These are phyloP conservation scores for Fusarium azukiicola DNA, from an alignment of 2,329 filamentous ascomycete species.

Conservation along the genomic window DNA sequence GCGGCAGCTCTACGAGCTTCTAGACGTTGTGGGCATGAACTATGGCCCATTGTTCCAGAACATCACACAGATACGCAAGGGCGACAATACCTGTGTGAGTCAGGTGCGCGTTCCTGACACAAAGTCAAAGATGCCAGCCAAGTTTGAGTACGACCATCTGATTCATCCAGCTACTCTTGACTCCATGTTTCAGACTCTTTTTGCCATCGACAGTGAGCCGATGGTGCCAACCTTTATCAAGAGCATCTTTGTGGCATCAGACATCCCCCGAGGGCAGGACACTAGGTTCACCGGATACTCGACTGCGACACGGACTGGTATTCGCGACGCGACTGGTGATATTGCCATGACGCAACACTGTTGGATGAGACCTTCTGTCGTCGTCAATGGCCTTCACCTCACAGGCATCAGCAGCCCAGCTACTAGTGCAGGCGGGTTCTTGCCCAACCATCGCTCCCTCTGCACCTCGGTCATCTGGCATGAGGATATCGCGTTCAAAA, in stretches of 20 bases:
- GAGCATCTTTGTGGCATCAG: conserved; percentile 69
- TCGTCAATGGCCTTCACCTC: conserved; percentile 70
- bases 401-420: conserved; percentile 59
- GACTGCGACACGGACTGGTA: conserved; percentile 59
- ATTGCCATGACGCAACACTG: conserved; percentile 67
- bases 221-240: conserved; percentile 73
- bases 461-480: conserved; percentile 73
- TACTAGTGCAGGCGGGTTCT: conserved; percentile 59
- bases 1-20: conserved; percentile 72
- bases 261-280: conserved; percentile 58
- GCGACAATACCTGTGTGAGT: conserved; percentile 60
- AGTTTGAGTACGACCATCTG: conserved; percentile 75
- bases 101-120: conserved; percentile 71
- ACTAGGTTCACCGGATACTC: conserved; percentile 67
- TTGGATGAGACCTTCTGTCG: conserved; percentile 61
- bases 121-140: conserved; percentile 72
- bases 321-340: conserved; percentile 65
- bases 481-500: conserved; percentile 58
- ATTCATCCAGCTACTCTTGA: conserved; percentile 80
- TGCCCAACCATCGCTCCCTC: conserved; percentile 72
- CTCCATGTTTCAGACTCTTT: conserved; percentile 75
- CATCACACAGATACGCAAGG: conserved; percentile 61
- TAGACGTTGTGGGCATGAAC: conserved; percentile 73
- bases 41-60: conserved; percentile 75
- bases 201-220: conserved; percentile 67